These are phyloP conservation scores for Pestalotiopsis sp. DNA, from an alignment of 2,329 filamentous ascomycete genomes.

Conservation along the genomic window DNA sequence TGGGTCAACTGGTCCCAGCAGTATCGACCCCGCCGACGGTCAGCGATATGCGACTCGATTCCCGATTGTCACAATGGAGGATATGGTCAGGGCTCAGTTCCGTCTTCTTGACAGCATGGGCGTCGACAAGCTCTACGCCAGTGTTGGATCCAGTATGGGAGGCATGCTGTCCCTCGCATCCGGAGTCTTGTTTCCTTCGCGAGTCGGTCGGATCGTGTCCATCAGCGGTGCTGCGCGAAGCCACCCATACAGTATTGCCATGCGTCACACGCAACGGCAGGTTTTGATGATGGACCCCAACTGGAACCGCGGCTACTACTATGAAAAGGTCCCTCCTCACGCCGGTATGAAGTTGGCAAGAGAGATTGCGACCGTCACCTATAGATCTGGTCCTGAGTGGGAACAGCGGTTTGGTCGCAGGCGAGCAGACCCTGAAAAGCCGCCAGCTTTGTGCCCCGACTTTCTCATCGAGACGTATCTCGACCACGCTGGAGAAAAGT, in stretches of 20 bases:
- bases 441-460: constrained; percentile 92
- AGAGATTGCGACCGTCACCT: constrained; percentile 97
- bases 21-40: constrained; percentile 85
- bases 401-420: constrained; percentile 90
- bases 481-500: constrained; percentile 97
- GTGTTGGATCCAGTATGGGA: constrained; percentile 95
- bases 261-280: constrained; percentile 96
- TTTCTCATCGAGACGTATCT: constrained; percentile 98
- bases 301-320: constrained; percentile 96
- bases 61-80: constrained; percentile 91
- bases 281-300: constrained; percentile 99
- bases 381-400: constrained; percentile 96
- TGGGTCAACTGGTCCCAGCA: constrained; percentile 89
- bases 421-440: constrained; percentile 82
- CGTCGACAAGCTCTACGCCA: constrained; percentile 81
- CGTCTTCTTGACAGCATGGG: constrained; percentile 79
- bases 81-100: constrained; percentile 98
- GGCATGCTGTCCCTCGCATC: constrained; percentile 96
- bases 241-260: constrained; percentile 97
- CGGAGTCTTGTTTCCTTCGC: constrained; percentile 79
- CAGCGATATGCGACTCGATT: constrained; percentile 92
- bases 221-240: constrained; percentile 93
- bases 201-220: constrained; percentile 81
- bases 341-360: constrained; percentile 97
- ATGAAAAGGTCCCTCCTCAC: constrained; percentile 84